Percentiles rank a stretch among this genome's conserved stretches.
Conservation (phyloP, 805 yeast species). For the Wickerhamomyces xylosicus region DNA sequence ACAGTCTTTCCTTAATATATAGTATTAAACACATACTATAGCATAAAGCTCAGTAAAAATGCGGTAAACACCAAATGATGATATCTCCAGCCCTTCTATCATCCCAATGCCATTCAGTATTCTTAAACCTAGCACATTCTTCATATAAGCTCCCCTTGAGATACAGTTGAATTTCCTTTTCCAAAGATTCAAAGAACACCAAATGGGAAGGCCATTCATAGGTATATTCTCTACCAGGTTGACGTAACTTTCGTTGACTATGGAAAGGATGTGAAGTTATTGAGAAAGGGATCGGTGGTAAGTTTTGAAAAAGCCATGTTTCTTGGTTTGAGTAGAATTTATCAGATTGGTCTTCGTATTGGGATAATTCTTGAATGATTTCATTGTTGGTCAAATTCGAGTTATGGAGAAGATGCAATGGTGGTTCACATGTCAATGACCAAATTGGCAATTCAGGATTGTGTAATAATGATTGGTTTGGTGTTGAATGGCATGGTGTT, state of each 20-base stretch:
- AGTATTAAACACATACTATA: too few species aligned
- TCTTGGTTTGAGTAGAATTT: slow-evolving; percentile 59
- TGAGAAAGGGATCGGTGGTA: slow-evolving; percentile 28
- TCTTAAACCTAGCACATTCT: slow-evolving; percentile 52
- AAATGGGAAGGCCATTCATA: slow-evolving; percentile 66
- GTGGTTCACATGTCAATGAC: slow-evolving; percentile 92
- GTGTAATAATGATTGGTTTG: slow-evolving; percentile 83
- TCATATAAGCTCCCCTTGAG: slow-evolving; percentile 32
- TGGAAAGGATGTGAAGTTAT: neutral
- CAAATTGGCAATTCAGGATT: slow-evolving; percentile 43
- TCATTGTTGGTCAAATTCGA: slow-evolving; percentile 12
- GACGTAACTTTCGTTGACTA: slow-evolving; percentile 10
- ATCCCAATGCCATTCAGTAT: slow-evolving; percentile 83
- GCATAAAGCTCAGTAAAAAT: slow-evolving; percentile 26
- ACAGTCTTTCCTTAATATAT: too few species aligned
- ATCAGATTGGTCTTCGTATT: slow-evolving; percentile 83
- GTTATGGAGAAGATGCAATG: slow-evolving; percentile 31
- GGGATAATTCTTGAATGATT: slow-evolving; percentile 20
- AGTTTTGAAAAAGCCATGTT: slow-evolving; percentile 41
- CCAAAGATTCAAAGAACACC: slow-evolving; percentile 60
- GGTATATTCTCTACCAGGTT: slow-evolving; percentile 20
- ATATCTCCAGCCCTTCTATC: slow-evolving; percentile 69
- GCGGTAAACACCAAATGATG: slow-evolving; percentile 42
- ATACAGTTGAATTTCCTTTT: slow-evolving; percentile 29
- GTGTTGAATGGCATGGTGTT: slow-evolving; percentile 97